A percentile compares a stretch with the other conserved stretches of the same genome.
Conservation (phyloP, 768 basidiomycete species). For the Tylopilus sp. region DNA sequence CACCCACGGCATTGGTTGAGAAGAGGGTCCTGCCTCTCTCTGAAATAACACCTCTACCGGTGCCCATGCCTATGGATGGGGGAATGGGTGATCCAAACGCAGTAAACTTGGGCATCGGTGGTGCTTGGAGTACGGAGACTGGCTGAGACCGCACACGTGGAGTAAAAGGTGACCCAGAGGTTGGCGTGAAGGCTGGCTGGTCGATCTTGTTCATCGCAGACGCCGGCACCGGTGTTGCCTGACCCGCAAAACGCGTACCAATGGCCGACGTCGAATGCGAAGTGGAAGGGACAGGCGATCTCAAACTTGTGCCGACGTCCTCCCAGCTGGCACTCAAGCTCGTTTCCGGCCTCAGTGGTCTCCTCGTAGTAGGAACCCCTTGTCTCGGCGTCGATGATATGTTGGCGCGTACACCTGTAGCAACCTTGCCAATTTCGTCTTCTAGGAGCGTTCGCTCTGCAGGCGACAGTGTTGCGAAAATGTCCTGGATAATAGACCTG, state of each 20-base stretch:
- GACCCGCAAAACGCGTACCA: conserved; percentile 3
- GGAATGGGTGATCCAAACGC: conserved; percentile 27
- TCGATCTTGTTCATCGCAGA: not conserved
- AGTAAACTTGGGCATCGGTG: conserved; percentile 22
- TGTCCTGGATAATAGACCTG: conserved; percentile 65
- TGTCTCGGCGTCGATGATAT: conserved; percentile 2
- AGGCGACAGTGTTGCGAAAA: conserved; percentile 59
- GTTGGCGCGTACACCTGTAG: conserved; percentile 20
- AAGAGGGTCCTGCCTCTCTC: conserved; percentile 19
- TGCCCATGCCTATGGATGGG: not conserved
- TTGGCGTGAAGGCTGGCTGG: not conserved
- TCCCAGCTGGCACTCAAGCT: conserved; percentile 67
- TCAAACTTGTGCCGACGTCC: conserved; percentile 35
- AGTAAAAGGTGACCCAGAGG: conserved; percentile 7
- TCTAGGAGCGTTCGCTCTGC: conserved; percentile 65
- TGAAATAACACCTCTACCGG: conserved; percentile 7
- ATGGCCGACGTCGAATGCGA: conserved; percentile 8
- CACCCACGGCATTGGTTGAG: not conserved
- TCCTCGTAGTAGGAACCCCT: conserved; percentile 15
- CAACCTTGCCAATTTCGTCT: conserved; percentile 46
- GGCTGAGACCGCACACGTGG: conserved; percentile 3
- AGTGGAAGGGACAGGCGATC: conserved; percentile 6
- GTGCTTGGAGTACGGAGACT: not conserved
- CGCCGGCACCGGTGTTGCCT: not conserved
- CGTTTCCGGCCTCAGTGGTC: conserved; percentile 25